Evolutionary conservation across 257 asterid genomes (phyloP), one percentile per base, ranked within the genome.

Genomic region (Capsicum rhomboideum): DNA sequence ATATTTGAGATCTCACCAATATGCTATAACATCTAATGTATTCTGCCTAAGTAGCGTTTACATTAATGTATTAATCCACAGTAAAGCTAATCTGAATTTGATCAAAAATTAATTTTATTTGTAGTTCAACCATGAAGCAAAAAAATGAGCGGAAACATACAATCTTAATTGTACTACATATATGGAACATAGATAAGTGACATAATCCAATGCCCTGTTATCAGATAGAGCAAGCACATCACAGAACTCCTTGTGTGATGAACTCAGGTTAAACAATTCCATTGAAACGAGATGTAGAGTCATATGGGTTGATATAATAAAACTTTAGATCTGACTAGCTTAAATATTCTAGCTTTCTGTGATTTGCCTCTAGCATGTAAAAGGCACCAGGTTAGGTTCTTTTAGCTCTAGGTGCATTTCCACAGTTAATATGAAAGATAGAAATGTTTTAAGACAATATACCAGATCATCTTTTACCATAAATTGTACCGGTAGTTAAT

Each of bases 201-300:
- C 95, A 94, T 93, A 85, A 88, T 29, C 99, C 99, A 95, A 85
- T 95, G 99, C 75, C 98, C 99, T 0, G 97, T 90, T 52, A 91
- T 79, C 58, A 95, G 97, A 88, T 92, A 94, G n/a, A n/a, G n/a
- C n/a, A 66, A 95, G 97, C n/a, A n/a, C n/a, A n/a, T n/a, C n/a
- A n/a, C n/a, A n/a, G n/a, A n/a, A n/a, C n/a, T n/a, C n/a, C n/a
- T n/a, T n/a, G n/a, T n/a, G n/a, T n/a, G n/a, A n/a, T n/a, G n/a
- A n/a, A n/a, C n/a, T n/a, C n/a, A n/a, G n/a, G n/a, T n/a, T n/a
- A n/a, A n/a, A n/a, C n/a, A n/a, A n/a, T n/a, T n/a, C n/a, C n/a
- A n/a, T n/a, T n/a, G n/a, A n/a, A n/a, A n/a, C n/a, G n/a, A n/a
- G n/a, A n/a, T n/a, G n/a, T n/a, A n/a, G n/a, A n/a, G n/a, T n/a